phyloP scores from a whole-genome alignment of 164 flowering plant genomes.

The Pachysandra terminalis region DNA sequence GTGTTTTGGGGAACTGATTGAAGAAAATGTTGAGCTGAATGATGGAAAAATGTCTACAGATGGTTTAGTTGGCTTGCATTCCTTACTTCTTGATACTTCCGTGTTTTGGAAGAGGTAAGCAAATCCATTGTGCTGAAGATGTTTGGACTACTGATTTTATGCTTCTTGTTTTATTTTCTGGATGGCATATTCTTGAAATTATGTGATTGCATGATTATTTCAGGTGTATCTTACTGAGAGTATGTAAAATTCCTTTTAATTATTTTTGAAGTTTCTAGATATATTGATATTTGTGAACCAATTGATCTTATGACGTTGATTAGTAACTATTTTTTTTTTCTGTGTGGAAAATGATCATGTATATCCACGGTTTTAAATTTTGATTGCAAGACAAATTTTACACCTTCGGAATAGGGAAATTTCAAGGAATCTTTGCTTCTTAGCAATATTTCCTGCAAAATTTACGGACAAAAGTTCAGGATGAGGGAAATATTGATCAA shows the following conservation, averaged over 20 bases:
- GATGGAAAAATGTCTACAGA: constrained; percentile 25
- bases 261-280: too few species aligned
- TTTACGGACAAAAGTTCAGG: too few species aligned
- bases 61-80: constrained; percentile 52
- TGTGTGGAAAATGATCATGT: too few species aligned
- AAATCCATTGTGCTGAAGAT: background rate
- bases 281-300: too few species aligned
- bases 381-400: too few species aligned
- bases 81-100: constrained; percentile 74
- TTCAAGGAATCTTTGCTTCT: too few species aligned
- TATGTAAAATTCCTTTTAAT: background rate
- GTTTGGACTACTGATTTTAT: background rate
- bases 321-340: too few species aligned
- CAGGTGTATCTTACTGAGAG: background rate
- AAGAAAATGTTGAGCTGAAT: constrained; percentile 25
- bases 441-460: too few species aligned
- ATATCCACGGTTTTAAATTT: too few species aligned
- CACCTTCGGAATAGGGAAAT: too few species aligned
- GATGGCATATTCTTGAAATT: background rate
- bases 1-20: constrained; percentile 59
- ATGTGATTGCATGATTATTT: background rate
- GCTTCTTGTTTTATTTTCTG: background rate
- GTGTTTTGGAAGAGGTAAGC: constrained; percentile 78
- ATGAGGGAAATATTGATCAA: too few species aligned
- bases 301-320: too few species aligned